Evolutionary conservation across 2,329 filamentous ascomycete species (phyloP).

Genomic region (Fusarium sp.): DNA sequence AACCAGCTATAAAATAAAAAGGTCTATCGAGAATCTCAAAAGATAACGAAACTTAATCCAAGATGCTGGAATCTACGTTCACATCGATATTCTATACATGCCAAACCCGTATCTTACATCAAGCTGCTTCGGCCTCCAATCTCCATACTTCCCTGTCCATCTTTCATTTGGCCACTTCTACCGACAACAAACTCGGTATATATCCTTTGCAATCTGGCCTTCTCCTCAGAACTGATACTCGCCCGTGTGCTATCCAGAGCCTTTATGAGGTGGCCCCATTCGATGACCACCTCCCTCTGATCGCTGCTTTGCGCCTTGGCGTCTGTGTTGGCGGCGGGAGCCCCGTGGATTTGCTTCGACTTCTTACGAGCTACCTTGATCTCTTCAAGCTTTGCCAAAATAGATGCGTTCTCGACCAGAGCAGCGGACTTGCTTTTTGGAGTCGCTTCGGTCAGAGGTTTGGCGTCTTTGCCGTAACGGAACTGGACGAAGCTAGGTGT

Average conservation of each 20-base stretch:
- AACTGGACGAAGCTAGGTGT: constrained; percentile 80
- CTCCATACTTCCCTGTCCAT: constrained; percentile 90
- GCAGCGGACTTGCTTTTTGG: constrained; percentile 62
- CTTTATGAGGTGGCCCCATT: constrained; percentile 83
- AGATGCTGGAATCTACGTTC: not conserved
- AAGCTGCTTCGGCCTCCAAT: constrained; percentile 92
- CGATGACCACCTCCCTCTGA: constrained; percentile 79
- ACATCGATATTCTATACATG: constrained; percentile 1
- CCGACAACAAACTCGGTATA: constrained; percentile 94
- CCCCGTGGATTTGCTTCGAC: constrained; percentile 48
- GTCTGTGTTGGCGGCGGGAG: constrained; percentile 36
- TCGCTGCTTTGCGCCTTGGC: constrained; percentile 47
- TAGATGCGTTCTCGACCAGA: constrained; percentile 80
- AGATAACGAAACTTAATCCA: not conserved
- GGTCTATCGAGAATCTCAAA: not conserved
- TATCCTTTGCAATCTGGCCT: constrained; percentile 77
- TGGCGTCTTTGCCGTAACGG: constrained; percentile 74
- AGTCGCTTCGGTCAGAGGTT: constrained; percentile 51
- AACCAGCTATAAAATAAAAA: not conserved
- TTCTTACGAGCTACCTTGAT: constrained; percentile 76
- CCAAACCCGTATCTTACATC: constrained; percentile 68
- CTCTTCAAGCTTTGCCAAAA: constrained; percentile 82
- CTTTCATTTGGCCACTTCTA: constrained; percentile 93
- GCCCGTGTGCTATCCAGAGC: constrained; percentile 80
- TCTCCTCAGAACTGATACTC: constrained; percentile 84